phyloP scores from a whole-genome alignment of 345 rosid genomes.

The Rubroshorea leprosula region DNA sequence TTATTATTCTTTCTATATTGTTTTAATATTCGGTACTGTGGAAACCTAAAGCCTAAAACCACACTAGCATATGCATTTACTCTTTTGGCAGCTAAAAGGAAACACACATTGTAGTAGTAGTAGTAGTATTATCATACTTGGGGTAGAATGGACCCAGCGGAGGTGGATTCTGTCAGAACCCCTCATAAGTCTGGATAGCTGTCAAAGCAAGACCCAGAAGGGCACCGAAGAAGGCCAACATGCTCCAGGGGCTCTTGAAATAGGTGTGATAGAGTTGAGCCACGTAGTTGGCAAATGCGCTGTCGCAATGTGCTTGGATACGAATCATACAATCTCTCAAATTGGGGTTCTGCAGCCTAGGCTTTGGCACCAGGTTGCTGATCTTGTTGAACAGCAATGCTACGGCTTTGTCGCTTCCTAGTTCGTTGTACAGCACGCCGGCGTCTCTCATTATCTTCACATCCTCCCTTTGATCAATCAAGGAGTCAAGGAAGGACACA shows the following conservation, averaged over 20 bases:
- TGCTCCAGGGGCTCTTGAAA: too few relatives aligned
- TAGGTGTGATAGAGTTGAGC: not conserved
- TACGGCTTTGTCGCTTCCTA: too few relatives aligned
- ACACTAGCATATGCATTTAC: too few relatives aligned
- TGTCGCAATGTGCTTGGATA: constrained; percentile 4
- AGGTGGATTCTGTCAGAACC: too few relatives aligned
- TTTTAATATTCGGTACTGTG: too few relatives aligned
- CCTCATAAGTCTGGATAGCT: constrained; percentile 13
- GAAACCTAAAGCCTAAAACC: too few relatives aligned
- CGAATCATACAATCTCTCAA: not conserved
- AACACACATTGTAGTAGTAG: too few relatives aligned
- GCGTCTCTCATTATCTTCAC: constrained; percentile 15
- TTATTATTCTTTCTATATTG: too few relatives aligned
- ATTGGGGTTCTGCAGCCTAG: not conserved
- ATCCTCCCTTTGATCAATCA: constrained; percentile 13
- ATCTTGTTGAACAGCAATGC: constrained; percentile 12
- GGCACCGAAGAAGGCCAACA: constrained; percentile 11
- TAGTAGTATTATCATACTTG: too few relatives aligned
- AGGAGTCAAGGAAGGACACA: too few relatives aligned
- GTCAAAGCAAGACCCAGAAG: not conserved
- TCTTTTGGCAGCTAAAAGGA: too few relatives aligned
- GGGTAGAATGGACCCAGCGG: too few relatives aligned
- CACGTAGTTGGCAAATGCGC: not conserved
- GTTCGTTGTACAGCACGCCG: constrained; percentile 12
- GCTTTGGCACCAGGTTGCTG: constrained; percentile 12